Percentiles rank a stretch among this genome's conserved stretches.
Conservation (phyloP, 176 grass and related monocot species). For the Phoenix dactylifera region DNA sequence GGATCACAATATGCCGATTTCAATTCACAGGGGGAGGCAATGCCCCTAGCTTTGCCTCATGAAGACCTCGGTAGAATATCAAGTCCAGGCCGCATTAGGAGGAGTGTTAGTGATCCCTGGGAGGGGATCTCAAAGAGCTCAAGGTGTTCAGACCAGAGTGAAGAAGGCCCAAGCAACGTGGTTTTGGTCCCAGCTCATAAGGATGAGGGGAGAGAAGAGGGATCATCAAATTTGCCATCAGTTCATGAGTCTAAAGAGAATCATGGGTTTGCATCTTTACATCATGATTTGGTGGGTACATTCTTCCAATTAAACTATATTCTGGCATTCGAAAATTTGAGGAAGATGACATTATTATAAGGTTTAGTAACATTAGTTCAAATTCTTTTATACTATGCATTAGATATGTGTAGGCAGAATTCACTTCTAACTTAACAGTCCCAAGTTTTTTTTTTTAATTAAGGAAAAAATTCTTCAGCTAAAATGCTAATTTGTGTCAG, state of each 20-base stretch:
- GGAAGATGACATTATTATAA: too few relatives aligned
- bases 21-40: neutral
- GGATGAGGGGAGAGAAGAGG: constrained; percentile 23
- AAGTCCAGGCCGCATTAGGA: neutral
- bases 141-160: neutral
- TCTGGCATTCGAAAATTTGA: too few relatives aligned
- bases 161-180: neutral
- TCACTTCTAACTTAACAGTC: too few relatives aligned
- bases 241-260: constrained; percentile 5
- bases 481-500: too few relatives aligned
- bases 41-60: neutral
- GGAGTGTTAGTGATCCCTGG: neutral
- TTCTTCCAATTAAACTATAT: too few relatives aligned
- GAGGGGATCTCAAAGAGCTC: neutral
- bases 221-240: constrained; percentile 21
- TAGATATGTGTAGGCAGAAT: too few relatives aligned
- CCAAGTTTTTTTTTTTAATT: neutral
- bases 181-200: constrained; percentile 7
- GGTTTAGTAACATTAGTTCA: too few relatives aligned
- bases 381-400: too few relatives aligned
- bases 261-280: neutral
- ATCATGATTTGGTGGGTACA: constrained; percentile 23
- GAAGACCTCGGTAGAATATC: neutral
- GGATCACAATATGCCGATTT: constrained; percentile 33
- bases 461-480: neutral